Evolutionary conservation across 176 grass and related monocot species (phyloP).

Genomic region (Stipa capillata): DNA sequence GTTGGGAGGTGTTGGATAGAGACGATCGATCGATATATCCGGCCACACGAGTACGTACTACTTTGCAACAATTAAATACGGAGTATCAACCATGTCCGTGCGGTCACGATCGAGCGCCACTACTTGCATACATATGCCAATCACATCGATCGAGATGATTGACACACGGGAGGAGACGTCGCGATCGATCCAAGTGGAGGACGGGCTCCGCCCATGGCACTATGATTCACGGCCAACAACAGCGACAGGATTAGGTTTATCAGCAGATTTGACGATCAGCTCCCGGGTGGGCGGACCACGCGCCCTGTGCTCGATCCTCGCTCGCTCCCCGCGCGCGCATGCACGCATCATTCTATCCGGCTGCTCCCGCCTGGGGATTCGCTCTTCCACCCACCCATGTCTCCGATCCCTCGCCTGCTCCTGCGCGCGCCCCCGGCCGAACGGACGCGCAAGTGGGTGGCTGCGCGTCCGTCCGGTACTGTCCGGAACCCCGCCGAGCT

Average conservation of each 20-base stretch:
- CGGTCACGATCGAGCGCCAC: neutral
- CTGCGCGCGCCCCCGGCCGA: too few species aligned
- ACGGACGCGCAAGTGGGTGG: too few species aligned
- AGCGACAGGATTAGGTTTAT: constrained; percentile 8
- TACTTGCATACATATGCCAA: neutral
- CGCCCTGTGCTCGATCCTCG: neutral
- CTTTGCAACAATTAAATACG: too few species aligned
- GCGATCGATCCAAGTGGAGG: constrained; percentile 2
- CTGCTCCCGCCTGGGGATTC: constrained; percentile 11
- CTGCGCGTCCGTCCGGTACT: too few species aligned
- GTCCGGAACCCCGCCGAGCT: too few species aligned
- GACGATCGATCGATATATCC: neutral
- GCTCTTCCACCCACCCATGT: neutral
- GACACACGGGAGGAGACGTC: constrained; percentile 3
- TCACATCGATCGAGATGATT: neutral
- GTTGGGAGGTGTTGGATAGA: neutral
- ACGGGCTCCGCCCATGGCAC: too few species aligned
- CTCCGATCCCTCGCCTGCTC: neutral
- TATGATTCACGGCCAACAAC: constrained; percentile 4
- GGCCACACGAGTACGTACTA: too few species aligned
- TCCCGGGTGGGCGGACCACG: constrained; percentile 2
- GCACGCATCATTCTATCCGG: constrained; percentile 27
- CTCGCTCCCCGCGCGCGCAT: neutral
- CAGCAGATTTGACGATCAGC: constrained; percentile 1
- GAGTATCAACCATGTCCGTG: neutral